Evolutionary conservation across 2,329 filamentous ascomycete species (phyloP), one percentile per base, ranked within the genome.

Genomic region (Arachnomyces sp.): DNA sequence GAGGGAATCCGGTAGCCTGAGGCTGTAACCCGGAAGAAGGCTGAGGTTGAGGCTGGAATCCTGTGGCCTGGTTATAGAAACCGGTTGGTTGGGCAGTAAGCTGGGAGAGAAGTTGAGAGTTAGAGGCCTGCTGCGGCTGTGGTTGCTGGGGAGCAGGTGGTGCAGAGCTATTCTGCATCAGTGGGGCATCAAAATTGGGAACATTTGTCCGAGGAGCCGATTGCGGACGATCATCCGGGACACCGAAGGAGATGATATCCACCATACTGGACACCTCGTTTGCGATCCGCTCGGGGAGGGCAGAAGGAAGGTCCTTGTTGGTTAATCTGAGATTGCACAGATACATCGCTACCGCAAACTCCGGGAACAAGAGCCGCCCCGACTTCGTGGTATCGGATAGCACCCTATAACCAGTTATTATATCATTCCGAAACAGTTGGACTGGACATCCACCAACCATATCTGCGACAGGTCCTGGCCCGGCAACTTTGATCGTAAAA

Each of bases 251-350:
- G 58, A 98, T 98, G 42, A 98, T 98, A 59, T 98, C 92, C 31
- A 98, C 92, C 89, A 98, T 96, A 65, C 92, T 95, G 3, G 90
- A 96, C 13, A 98, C 92, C 63, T 98, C 92, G 55, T 98, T 98
- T 68, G 81, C 84, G 49, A 98, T 82, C 44, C 79, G 83, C 25
- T 95, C 88, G 0, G 92, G 92, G 7, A 98, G 72, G 4, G 59
- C 63, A 2, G 73, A 57, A 0, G 92, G 92, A 16, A 98, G 65
- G 1, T 81, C 72, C 64, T 94, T 95, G 44, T 88, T 87, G 1
- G 86, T 92, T 43, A 96, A 72, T 61, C 84, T 92, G 51, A 98
- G 60, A 58, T 96, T 98, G 72, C 92, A 98, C 25, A 98, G 78
- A 55, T 98, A 98, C 92, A 98, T 96, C 46, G 92, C 86, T 43